Evolutionary conservation across 1,284 basidiomycete species (phyloP).

Genomic region (Cutaneotrichosporon daszewskae): DNA sequence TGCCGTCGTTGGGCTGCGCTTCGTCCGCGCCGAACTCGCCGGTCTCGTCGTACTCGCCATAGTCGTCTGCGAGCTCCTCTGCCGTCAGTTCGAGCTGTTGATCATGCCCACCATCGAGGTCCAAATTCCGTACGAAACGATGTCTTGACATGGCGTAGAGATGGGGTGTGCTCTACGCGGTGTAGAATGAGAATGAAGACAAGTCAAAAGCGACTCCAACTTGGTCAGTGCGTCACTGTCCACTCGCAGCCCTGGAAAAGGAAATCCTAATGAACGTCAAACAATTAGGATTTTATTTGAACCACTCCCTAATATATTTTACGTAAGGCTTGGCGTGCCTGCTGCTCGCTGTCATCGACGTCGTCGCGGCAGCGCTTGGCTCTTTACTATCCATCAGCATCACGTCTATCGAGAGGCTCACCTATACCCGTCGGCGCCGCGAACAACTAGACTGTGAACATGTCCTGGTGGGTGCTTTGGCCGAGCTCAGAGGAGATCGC

Average conservation of each 20-base stretch:
- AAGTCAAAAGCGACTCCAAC: no score
- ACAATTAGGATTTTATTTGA: neutral
- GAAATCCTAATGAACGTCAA: no score
- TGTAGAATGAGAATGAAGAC: neutral
- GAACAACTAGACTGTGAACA: neutral
- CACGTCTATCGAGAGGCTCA: no score
- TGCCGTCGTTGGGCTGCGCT: slow-evolving; percentile 41
- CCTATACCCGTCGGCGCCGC: no score
- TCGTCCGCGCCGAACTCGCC: slow-evolving; percentile 33
- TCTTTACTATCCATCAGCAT: no score
- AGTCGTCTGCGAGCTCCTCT: slow-evolving; percentile 13
- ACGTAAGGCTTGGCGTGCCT: no score
- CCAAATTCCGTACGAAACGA: slow-evolving; percentile 80
- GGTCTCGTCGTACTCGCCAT: slow-evolving; percentile 43
- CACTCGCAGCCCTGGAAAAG: no score
- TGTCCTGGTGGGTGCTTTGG: slow-evolving; percentile 9
- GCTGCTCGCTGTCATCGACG: no score
- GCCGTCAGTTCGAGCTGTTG: neutral
- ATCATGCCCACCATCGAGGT: slow-evolving; percentile 64
- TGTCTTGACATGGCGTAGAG: slow-evolving; percentile 63
- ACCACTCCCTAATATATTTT: neutral
- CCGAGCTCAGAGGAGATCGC: neutral
- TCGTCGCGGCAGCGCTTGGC: no score
- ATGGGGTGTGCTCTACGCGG: no score
- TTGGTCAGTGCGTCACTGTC: no score